Evolutionary conservation across 1,139 yeast genomes (phyloP).

Genomic region (Saccharomyces hybrid): DNA sequence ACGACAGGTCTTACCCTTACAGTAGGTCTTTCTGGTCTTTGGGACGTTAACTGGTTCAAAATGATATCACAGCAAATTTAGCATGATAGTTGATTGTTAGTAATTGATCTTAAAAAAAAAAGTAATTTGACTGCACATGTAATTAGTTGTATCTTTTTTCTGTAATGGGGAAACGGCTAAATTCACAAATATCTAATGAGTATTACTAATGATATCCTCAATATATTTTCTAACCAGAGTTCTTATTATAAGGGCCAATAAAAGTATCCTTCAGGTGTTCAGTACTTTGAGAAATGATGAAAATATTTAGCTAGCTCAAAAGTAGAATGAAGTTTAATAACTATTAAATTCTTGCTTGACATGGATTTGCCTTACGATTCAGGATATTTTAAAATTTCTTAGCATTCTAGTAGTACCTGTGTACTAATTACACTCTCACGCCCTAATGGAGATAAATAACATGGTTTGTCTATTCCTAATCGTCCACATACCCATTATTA

Average conservation of each 20-base stretch:
- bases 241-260: background rate
- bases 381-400: background rate
- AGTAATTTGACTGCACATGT: background rate
- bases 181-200: background rate
- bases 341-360: no score
- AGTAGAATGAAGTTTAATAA: no score
- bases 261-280: background rate
- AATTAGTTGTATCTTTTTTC: background rate
- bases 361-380: background rate
- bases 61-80: background rate
- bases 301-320: background rate
- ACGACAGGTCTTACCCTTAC: constrained; percentile 98
- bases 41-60: constrained; percentile 85
- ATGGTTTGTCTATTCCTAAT: background rate
- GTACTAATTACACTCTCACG: background rate
- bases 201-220: background rate
- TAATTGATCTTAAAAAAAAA: background rate
- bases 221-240: background rate
- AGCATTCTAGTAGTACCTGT: background rate
- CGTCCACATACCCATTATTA: background rate
- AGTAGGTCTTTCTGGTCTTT: constrained; percentile 99
- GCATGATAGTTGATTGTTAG: background rate
- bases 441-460: background rate
- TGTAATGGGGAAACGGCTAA: background rate
- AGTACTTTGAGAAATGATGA: background rate